A percentile compares a stretch with the other conserved stretches of the same genome.
phyloP scores from a whole-genome alignment of 1,284 basidiomycete genomes.

The Austroboletus niveus region DNA sequence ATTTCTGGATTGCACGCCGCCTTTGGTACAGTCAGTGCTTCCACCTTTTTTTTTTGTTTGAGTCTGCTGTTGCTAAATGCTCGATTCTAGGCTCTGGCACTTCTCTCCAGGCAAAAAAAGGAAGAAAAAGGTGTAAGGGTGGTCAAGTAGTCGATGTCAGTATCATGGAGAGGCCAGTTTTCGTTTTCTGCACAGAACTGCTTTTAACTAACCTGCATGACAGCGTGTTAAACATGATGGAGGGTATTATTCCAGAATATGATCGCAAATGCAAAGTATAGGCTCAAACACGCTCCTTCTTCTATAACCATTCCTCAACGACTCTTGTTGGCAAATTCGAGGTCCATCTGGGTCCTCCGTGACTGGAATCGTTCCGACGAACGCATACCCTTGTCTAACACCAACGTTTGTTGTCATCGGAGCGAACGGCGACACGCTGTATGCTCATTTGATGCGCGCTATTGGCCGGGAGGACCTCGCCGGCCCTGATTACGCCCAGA shows the following conservation, averaged over 20 bases:
- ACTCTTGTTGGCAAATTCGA: constrained; percentile 43
- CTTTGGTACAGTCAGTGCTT: constrained; percentile 57
- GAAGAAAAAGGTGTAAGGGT: constrained; percentile 35
- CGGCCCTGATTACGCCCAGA: constrained; percentile 54
- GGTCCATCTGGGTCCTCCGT: constrained; percentile 71
- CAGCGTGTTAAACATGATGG: constrained; percentile 72
- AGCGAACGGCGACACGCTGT: constrained; percentile 68
- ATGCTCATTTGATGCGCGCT: constrained; percentile 59
- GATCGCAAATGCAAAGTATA: constrained; percentile 63
- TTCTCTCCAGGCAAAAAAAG: constrained; percentile 52
- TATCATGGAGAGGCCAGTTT: constrained; percentile 60
- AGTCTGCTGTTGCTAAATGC: background rate
- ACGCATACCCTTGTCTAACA: constrained; percentile 63
- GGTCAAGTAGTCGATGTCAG: constrained; percentile 71
- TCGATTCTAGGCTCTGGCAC: constrained; percentile 59
- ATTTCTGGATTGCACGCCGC: constrained; percentile 70
- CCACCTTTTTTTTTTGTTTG: background rate
- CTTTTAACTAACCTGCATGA: background rate
- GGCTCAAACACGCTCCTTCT: background rate
- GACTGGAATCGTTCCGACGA: constrained; percentile 71
- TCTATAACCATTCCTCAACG: background rate
- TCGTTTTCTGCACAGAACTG: background rate
- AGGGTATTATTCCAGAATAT: constrained; percentile 73
- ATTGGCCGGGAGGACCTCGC: constrained; percentile 59
- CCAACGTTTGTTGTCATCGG: constrained; percentile 66